phyloP scores from a whole-genome alignment of 345 rosid species.

The Eucalyptus rudis region DNA sequence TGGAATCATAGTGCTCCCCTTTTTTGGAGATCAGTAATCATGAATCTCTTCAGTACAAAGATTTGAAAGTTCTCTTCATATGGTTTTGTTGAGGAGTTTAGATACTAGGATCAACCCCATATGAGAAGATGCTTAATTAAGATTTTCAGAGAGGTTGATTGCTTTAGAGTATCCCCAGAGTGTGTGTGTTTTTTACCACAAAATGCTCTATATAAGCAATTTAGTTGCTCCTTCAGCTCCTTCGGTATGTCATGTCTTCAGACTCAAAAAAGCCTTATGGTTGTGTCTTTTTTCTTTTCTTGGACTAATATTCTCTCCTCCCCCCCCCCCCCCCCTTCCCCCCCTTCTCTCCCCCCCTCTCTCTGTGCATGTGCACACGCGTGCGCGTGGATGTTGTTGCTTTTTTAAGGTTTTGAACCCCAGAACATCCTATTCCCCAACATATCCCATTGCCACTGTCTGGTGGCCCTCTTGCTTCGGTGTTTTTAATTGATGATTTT shows the following conservation, averaged over 20 bases:
- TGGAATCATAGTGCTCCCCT: neutral
- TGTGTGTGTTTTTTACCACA: neutral
- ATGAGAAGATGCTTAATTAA: neutral
- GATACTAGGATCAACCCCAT: neutral
- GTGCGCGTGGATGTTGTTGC: fast-evolving
- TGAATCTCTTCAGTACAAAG: neutral
- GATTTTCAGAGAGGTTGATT: neutral
- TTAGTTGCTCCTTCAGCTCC: neutral
- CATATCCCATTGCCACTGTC: neutral
- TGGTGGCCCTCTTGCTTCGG: neutral
- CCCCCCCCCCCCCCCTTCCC: neutral
- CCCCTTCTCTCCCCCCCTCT: neutral
- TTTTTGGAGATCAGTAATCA: neutral
- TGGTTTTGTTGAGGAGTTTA: neutral
- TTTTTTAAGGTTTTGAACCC: neutral
- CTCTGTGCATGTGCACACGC: fast-evolving
- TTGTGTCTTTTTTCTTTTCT: neutral
- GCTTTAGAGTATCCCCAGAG: neutral
- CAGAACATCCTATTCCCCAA: neutral
- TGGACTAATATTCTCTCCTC: neutral
- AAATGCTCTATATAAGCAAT: neutral
- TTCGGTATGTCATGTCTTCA: neutral
- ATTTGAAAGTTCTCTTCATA: neutral
- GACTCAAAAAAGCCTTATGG: neutral
- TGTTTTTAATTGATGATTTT: fast-evolving